Percentiles rank a stretch among this genome's conserved stretches.
Conservation (phyloP, 352 stramenopile species). For the Globisporangium megalacanthum region DNA sequence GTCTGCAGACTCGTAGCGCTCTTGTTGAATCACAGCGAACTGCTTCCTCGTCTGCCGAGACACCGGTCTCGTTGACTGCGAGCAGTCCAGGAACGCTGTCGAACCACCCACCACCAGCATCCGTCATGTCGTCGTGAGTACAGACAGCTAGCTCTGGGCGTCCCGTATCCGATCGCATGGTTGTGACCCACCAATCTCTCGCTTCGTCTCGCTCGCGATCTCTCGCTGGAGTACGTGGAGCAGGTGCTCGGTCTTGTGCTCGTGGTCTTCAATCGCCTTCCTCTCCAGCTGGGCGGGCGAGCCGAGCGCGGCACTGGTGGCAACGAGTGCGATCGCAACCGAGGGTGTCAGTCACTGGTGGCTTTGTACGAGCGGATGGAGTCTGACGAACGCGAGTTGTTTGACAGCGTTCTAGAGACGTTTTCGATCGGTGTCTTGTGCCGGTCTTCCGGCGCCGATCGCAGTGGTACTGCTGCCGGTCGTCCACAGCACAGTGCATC, state of each 20-base stretch:
- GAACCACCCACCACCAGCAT: background rate
- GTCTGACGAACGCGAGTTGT: background rate
- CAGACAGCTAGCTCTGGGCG: background rate
- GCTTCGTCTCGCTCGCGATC: constrained; percentile 47
- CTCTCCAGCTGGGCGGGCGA: constrained; percentile 14
- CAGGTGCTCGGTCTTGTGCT: constrained; percentile 52
- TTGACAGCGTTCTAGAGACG: background rate
- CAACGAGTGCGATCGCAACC: background rate
- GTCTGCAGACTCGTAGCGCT: constrained; percentile 61
- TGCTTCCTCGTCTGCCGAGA: constrained; percentile 32
- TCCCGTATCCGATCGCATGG: background rate
- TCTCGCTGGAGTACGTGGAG: constrained; percentile 52
- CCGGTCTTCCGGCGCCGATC: constrained; percentile 27
- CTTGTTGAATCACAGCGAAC: constrained; percentile 37
- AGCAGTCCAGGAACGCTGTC: constrained; percentile 19
- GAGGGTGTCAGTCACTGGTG: background rate
- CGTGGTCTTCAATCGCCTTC: constrained; percentile 37
- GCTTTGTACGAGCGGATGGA: background rate
- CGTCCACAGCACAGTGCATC: constrained; percentile 40
- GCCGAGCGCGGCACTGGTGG: background rate
- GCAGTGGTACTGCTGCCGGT: constrained; percentile 41
- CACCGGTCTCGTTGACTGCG: constrained; percentile 9
- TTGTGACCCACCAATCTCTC: constrained; percentile 42
- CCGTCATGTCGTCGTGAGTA: background rate
- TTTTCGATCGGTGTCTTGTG: constrained; percentile 4